phyloP scores from a whole-genome alignment of 2,329 filamentous ascomycete genomes.

The Fusarium sp. region DNA sequence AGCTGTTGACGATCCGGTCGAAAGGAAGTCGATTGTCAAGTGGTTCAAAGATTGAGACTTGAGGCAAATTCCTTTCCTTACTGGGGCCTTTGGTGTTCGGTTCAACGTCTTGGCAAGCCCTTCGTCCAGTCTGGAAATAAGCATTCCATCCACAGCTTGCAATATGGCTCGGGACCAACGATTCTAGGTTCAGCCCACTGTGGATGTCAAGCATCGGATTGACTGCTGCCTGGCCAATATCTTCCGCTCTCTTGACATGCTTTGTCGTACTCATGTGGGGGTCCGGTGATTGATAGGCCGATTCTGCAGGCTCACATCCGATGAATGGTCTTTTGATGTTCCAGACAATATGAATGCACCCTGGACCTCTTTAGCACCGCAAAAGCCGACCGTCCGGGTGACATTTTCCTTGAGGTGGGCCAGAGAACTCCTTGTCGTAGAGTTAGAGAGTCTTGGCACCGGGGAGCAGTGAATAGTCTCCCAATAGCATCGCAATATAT shows the following conservation, averaged over 20 bases:
- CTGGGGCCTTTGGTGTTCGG: background rate
- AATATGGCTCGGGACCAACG: background rate
- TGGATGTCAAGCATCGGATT: background rate
- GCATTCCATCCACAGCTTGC: background rate
- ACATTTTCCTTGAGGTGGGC: background rate
- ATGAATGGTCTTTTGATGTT: background rate
- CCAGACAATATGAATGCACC: background rate
- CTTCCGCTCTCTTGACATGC: background rate
- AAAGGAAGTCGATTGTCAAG: background rate
- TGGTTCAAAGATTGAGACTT: background rate
- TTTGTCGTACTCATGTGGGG: slow-evolving; percentile 2
- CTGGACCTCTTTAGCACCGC: background rate
- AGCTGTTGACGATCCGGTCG: background rate
- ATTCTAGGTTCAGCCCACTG: background rate
- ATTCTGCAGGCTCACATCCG: background rate
- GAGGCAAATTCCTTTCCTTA: background rate
- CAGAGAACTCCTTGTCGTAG: background rate
- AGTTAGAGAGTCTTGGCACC: slow-evolving; percentile 1
- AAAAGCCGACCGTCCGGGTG: background rate
- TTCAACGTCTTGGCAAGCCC: background rate
- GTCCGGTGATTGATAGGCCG: background rate
- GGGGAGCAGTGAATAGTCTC: background rate
- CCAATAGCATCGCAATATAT: background rate
- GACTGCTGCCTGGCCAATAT: background rate
- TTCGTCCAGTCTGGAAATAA: background rate